Conservation (phyloP, 371 early-diverging fungal genomes). For the Capillidium rhysosporum region DNA sequence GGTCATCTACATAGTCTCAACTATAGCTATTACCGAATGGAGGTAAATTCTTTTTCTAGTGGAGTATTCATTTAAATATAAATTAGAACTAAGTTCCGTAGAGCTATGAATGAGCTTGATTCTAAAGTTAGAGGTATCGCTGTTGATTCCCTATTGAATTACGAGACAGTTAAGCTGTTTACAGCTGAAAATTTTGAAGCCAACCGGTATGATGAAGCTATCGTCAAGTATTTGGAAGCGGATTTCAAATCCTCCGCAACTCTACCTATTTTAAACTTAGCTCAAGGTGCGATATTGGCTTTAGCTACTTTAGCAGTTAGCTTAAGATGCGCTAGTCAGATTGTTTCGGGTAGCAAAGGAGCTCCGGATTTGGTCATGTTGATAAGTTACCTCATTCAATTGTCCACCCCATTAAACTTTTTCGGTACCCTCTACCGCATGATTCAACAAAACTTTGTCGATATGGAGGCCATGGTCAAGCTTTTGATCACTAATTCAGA, state of each 20-base stretch:
- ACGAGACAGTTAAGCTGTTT: conserved; percentile 89
- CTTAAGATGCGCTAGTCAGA: conserved; percentile 56
- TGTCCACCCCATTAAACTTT: conserved; percentile 32
- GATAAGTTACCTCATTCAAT: conserved; percentile 66
- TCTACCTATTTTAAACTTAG: conserved; percentile 56
- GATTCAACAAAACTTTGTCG: conserved; percentile 33
- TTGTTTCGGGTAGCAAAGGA: conserved; percentile 28
- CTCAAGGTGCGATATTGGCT: conserved; percentile 68
- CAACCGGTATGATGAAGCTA: conserved; percentile 51
- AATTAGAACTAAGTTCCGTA: conserved; percentile 55
- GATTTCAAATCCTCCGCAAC: conserved; percentile 50
- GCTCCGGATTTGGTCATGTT: conserved; percentile 65
- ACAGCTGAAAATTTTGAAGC: conserved; percentile 62
- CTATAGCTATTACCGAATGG: conserved; percentile 81
- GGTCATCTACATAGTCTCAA: conserved; percentile 62
- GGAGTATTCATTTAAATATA: not conserved
- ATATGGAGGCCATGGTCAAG: conserved; percentile 55
- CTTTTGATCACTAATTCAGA: conserved; percentile 22
- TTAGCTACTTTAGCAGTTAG: conserved; percentile 54
- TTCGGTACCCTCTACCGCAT: conserved; percentile 19
- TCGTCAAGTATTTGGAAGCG: conserved; percentile 57
- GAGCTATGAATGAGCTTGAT: conserved; percentile 50
- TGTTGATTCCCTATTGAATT: conserved; percentile 85
- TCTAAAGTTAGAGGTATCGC: conserved; percentile 49
- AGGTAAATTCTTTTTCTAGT: not conserved